Percentiles rank a stretch among this genome's conserved stretches.
These are phyloP conservation scores for Massariosphaeria phaeospora DNA, from an alignment of 495 filamentous ascomycete species.

Conservation along the genomic window DNA sequence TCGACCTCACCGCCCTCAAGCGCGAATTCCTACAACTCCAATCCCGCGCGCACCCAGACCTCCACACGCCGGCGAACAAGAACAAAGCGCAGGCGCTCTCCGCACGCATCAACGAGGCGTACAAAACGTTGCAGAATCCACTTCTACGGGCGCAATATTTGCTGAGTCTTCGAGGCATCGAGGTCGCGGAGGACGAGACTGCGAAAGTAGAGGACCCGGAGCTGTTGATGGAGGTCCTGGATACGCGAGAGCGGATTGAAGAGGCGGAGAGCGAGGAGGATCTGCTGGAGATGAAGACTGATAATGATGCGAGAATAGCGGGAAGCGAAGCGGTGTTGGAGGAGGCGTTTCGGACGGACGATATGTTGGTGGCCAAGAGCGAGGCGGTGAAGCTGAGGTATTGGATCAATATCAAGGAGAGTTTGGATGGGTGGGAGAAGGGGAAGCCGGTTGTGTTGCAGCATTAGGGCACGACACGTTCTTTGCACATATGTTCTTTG, in stretches of 20 bases:
- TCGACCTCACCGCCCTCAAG: constrained; percentile 62
- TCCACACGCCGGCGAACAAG: constrained; percentile 55
- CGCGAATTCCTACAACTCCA: constrained; percentile 85
- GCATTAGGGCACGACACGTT: too few species aligned
- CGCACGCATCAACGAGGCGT: constrained; percentile 80
- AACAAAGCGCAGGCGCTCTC: constrained; percentile 65
- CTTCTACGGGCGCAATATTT: constrained; percentile 81
- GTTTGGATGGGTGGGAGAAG: constrained; percentile 75
- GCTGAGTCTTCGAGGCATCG: constrained; percentile 62
- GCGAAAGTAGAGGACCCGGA: constrained; percentile 61
- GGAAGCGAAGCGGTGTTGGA: constrained; percentile 56
- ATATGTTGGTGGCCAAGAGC: constrained; percentile 59
- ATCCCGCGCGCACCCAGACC: constrained; percentile 74
- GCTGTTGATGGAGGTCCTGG: constrained; percentile 82
- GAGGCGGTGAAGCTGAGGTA: constrained; percentile 79
- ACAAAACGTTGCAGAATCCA: constrained; percentile 72
- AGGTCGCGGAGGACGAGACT: constrained; percentile 71
- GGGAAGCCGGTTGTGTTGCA: constrained; percentile 48
- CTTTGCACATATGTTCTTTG: too few species aligned
- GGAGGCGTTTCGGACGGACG: constrained; percentile 58
- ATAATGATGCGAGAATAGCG: constrained; percentile 63
- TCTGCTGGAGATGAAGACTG: constrained; percentile 54
- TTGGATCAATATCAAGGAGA: constrained; percentile 84
- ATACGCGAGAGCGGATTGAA: constrained; percentile 79
- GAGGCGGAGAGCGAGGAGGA: constrained; percentile 61